Evolutionary conservation across 345 rosid species (phyloP).

Genomic region (Dipteronia dyeriana): DNA sequence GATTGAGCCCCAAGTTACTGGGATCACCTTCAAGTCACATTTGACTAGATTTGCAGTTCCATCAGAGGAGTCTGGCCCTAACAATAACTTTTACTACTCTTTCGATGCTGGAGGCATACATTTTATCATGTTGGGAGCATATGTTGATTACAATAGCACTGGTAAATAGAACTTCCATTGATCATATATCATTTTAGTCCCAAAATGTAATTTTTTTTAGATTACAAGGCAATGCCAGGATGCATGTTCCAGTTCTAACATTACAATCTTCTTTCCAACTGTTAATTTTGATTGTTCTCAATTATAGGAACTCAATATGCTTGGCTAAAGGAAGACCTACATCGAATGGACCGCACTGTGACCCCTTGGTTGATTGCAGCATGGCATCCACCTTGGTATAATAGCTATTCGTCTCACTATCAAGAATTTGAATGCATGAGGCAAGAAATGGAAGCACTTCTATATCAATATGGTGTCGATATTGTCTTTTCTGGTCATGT

Average conservation of each 20-base stretch:
- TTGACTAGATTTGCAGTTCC: constrained; percentile 75
- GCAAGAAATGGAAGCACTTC: constrained; percentile 80
- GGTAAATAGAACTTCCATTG: constrained; percentile 37
- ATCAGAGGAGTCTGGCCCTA: constrained; percentile 69
- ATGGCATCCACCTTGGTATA: constrained; percentile 92
- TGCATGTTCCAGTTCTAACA: constrained; percentile 4
- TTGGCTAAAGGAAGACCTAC: constrained; percentile 75
- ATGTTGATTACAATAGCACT: constrained; percentile 64
- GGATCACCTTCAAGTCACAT: constrained; percentile 71
- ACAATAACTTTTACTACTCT: constrained; percentile 77
- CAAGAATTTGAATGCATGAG: constrained; percentile 97
- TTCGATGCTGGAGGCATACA: constrained; percentile 85
- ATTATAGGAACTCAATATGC: constrained; percentile 62
- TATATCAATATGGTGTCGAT: constrained; percentile 66
- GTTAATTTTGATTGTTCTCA: constrained; percentile 5
- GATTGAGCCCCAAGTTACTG: constrained; percentile 75
- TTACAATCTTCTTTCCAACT: not conserved
- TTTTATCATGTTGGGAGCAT: constrained; percentile 84
- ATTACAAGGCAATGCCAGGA: not conserved
- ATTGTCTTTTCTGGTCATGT: constrained; percentile 82
- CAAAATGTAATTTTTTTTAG: not conserved
- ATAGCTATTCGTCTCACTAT: constrained; percentile 78
- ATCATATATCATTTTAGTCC: no score
- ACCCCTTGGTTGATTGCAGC: constrained; percentile 89
- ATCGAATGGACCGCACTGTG: constrained; percentile 46